A percentile compares a stretch with the other conserved stretches of the same genome.
These are phyloP conservation scores for Candida smagusa DNA, from an alignment of 1,139 yeast species.

Conservation along the genomic window DNA sequence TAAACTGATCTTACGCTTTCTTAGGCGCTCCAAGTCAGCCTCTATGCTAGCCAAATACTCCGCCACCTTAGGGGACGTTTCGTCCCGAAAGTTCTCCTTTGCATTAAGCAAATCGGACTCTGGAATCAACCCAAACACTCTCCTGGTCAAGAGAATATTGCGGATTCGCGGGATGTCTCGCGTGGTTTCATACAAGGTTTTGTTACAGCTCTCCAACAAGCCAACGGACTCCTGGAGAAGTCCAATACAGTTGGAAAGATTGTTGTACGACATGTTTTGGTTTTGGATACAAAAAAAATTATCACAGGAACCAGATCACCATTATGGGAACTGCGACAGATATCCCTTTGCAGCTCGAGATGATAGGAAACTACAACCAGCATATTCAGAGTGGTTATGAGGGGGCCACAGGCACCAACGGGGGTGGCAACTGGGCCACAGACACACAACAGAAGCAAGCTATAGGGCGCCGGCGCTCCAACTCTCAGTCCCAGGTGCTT, in stretches of 20 bases:
- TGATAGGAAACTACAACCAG: conserved; percentile 2
- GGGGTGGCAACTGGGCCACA: background rate
- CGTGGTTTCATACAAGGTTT: conserved; percentile 29
- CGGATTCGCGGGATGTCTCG: conserved; percentile 32
- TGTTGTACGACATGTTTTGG: conserved; percentile 8
- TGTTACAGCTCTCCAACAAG: conserved; percentile 29
- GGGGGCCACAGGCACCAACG: background rate
- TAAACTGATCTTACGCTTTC: conserved; percentile 24
- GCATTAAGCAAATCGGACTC: conserved; percentile 41
- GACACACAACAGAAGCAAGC: conserved; percentile 1
- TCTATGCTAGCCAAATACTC: conserved; percentile 12
- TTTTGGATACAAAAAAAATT: background rate
- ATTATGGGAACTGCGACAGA: conserved; percentile 8
- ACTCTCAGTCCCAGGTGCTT: conserved; percentile 37
- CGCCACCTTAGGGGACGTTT: conserved; percentile 30
- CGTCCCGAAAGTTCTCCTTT: conserved; percentile 25
- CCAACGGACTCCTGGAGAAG: conserved; percentile 31
- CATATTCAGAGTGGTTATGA: background rate
- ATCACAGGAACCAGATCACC: background rate
- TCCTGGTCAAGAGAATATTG: conserved; percentile 31
- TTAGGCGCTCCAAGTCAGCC: conserved; percentile 16
- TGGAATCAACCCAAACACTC: conserved; percentile 43
- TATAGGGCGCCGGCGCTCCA: conserved; percentile 31
- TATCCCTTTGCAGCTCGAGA: conserved; percentile 8
- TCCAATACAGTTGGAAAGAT: conserved; percentile 24